phyloP scores from a whole-genome alignment of 352 stramenopile species.

The Phytopythium kandeliae region DNA sequence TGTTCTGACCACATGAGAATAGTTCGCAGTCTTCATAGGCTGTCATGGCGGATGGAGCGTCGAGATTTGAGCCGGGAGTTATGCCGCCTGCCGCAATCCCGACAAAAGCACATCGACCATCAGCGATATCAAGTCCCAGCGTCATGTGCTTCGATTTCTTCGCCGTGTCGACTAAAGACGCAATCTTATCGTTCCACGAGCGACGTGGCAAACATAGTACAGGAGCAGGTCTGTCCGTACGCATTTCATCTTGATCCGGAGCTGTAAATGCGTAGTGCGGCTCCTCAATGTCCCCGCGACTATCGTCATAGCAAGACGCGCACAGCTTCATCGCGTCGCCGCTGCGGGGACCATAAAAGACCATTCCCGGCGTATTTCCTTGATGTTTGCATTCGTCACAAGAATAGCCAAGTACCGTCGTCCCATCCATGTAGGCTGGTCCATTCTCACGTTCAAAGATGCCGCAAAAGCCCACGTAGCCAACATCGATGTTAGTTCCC shows the following conservation, averaged over 20 bases:
- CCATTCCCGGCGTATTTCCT: background rate
- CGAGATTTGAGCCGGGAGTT: background rate
- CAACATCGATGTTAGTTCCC: slow-evolving; percentile 80
- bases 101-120: background rate
- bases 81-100: background rate
- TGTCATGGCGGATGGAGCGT: background rate
- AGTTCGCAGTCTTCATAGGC: slow-evolving; percentile 83
- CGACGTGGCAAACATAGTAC: slow-evolving; percentile 47
- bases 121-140: background rate
- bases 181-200: slow-evolving; percentile 45
- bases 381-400: slow-evolving; percentile 61
- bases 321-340: slow-evolving; percentile 61
- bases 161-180: slow-evolving; percentile 24
- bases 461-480: slow-evolving; percentile 75
- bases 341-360: slow-evolving; percentile 60
- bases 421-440: slow-evolving; percentile 61
- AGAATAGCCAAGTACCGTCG: slow-evolving; percentile 20
- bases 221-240: slow-evolving; percentile 22
- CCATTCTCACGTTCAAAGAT: slow-evolving; percentile 79
- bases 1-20: slow-evolving; percentile 87
- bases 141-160: slow-evolving; percentile 22
- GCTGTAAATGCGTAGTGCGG: slow-evolving; percentile 40
- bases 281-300: slow-evolving; percentile 47
- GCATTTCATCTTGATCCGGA: slow-evolving; percentile 25
- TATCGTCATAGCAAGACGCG: slow-evolving; percentile 72